Conservation (phyloP, 1,284 basidiomycete genomes). For the Wallemia ichthyophaga region DNA sequence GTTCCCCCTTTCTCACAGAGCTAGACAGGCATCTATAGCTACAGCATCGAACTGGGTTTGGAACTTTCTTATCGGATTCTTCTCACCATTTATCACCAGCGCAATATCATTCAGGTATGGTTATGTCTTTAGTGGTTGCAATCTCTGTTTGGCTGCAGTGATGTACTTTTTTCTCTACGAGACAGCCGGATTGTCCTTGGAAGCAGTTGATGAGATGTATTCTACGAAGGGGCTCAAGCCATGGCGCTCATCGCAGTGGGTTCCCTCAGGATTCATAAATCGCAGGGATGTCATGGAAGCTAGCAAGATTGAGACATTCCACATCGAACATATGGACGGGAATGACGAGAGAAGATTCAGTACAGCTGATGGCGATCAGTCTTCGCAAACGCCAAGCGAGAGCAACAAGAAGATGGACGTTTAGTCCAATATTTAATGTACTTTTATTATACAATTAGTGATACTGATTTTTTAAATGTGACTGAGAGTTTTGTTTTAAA, state of each 20-base stretch:
- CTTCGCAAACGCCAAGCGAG: too few species aligned
- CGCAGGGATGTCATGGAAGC: too few species aligned
- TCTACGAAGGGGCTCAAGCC: neutral
- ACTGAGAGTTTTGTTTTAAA: too few species aligned
- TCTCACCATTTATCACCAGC: slow-evolving; percentile 8
- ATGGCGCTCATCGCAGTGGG: neutral
- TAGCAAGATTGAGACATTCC: too few species aligned
- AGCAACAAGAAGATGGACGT: too few species aligned
- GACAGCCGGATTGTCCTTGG: slow-evolving; percentile 33
- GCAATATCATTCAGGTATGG: slow-evolving; percentile 33
- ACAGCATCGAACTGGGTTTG: slow-evolving; percentile 31
- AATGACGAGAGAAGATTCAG: too few species aligned
- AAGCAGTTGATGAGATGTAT: slow-evolving; percentile 24
- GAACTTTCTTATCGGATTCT: slow-evolving; percentile 8
- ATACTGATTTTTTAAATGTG: too few species aligned
- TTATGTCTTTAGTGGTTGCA: slow-evolving; percentile 17
- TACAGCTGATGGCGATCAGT: too few species aligned
- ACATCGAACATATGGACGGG: too few species aligned
- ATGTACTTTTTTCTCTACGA: slow-evolving; percentile 54
- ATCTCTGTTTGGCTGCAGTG: slow-evolving; percentile 28
- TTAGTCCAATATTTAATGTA: too few species aligned
- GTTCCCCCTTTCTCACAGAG: slow-evolving; percentile 39
- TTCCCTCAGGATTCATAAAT: neutral
- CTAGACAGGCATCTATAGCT: slow-evolving; percentile 40
- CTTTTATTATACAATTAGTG: too few species aligned